phyloP scores from a whole-genome alignment of 2,329 filamentous ascomycete species.

The Coniosporium tulheliwenetii region DNA sequence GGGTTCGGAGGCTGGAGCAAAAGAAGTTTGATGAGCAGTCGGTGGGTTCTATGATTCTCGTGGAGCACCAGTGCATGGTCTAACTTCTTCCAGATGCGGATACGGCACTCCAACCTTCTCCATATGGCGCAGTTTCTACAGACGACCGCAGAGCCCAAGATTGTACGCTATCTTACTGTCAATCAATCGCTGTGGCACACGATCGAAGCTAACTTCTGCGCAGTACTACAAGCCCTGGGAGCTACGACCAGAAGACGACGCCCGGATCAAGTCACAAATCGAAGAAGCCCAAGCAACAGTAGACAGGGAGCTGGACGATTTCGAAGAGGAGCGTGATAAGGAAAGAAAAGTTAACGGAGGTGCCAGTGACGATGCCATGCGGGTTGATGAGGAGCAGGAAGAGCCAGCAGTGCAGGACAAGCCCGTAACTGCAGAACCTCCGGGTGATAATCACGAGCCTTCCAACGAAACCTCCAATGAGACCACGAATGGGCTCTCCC shows the following conservation, averaged over 20 bases:
- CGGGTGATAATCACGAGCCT: too few species aligned
- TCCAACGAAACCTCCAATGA: too few species aligned
- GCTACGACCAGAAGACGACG: conserved; percentile 51
- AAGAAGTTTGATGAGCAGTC: conserved; percentile 59
- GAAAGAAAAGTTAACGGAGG: conserved; percentile 7
- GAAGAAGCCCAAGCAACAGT: conserved; percentile 48
- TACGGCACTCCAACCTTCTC: conserved; percentile 57
- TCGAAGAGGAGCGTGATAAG: conserved; percentile 31
- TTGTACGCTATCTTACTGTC: conserved; percentile 41
- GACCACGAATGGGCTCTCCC: too few species aligned
- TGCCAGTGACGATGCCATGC: conserved; percentile 4
- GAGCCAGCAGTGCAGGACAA: too few species aligned
- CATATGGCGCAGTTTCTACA: conserved; percentile 56
- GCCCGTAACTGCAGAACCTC: too few species aligned
- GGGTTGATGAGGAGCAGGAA: conserved; percentile 8
- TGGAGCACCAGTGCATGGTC: conserved; percentile 1
- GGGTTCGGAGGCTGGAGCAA: conserved; percentile 52
- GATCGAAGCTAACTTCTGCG: conserved; percentile 7
- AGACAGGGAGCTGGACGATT: conserved; percentile 48
- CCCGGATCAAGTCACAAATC: conserved; percentile 54
- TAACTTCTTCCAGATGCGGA: conserved; percentile 44
- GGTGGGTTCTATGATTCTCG: conserved; percentile 35
- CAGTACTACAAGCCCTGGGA: conserved; percentile 84
- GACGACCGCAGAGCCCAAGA: conserved; percentile 53
- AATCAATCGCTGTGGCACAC: neutral